A percentile compares a stretch with the other conserved stretches of the same genome.
Conservation (phyloP, 345 rosid species). For the Erodium maritimum region DNA sequence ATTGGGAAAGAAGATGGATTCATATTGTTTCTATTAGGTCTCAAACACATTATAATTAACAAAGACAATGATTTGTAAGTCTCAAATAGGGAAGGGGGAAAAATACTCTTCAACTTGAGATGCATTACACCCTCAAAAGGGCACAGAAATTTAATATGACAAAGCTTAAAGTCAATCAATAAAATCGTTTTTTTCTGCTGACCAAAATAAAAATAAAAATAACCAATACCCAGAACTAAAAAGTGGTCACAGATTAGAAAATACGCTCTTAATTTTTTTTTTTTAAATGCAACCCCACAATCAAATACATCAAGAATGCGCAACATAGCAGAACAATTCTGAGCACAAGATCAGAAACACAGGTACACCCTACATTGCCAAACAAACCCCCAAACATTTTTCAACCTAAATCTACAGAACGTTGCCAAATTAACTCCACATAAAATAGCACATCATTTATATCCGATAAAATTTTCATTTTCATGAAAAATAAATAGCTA, state of each 20-base stretch:
- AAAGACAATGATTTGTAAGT: neutral
- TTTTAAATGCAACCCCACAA: too few species aligned
- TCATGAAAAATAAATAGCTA: too few species aligned
- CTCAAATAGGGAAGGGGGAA: neutral
- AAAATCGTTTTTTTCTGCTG: too few species aligned
- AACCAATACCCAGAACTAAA: neutral
- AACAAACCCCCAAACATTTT: too few species aligned
- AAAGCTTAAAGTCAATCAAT: too few species aligned
- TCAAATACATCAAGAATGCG: neutral
- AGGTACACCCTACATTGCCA: too few species aligned
- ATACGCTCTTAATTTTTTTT: too few species aligned
- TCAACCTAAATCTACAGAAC: neutral
- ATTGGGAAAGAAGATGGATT: neutral
- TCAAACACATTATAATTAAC: neutral
- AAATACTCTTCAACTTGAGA: neutral
- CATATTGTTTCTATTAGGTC: neutral
- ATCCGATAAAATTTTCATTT: too few species aligned
- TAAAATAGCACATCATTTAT: neutral
- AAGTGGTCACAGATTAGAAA: neutral
- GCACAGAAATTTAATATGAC: neutral
- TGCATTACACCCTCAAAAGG: neutral
- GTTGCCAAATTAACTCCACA: neutral
- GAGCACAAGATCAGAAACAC: neutral
- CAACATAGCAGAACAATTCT: neutral
- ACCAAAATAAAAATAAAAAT: too few species aligned